Evolutionary conservation across 352 stramenopile species (phyloP), one percentile per base, ranked within the genome.

Genomic region (Phytophthora rubi): DNA sequence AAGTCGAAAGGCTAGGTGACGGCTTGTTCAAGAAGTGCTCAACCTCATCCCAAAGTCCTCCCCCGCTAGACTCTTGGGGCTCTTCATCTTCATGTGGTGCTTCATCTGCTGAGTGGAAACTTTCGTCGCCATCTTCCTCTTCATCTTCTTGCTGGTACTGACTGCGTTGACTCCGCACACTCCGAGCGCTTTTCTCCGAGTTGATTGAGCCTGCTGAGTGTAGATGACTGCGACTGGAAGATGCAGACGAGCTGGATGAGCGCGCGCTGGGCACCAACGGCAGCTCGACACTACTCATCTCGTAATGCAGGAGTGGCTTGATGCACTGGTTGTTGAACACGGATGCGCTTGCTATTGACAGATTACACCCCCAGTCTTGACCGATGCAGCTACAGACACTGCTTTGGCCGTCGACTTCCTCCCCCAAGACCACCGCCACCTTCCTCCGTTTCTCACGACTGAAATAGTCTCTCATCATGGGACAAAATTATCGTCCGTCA

Each of bases 21-120:
- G 85, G 86, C 32, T 86, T 85, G 68, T 81, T 94, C 33, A 92
- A 73, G 55, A 94, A 94, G 30, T 69, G 79, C 69, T 94, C 85
- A 51, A 94, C 83, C 59, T 94, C 80, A 7, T 88, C 79, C 82
- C 86, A 94, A 3, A 94, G 62, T 13, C 73, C 81, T 8, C 75
- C 67, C 8, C 66, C 65, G 15, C 63, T 86, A 12, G 64, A 61
- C 45, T 89, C 81, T 56, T 89, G 80, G 8, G 80, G 78, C 35
- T 90, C 75, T 21, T 81, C 71, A 6, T 79, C 75, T 6, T 72
- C 58, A 12, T 73, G 42, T 1, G 28, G 12, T 4, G 51, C 52
- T 26, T 79, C 48, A 10, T 71, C 61, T 9, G 16, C 55, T 15
- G 59, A 69, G 28, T 68, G 39, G 26, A 35, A 39, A 47, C 54